These are phyloP conservation scores for Lodderomyces oxycetoniae DNA, from an alignment of 1,139 yeast genomes.

Conservation along the genomic window DNA sequence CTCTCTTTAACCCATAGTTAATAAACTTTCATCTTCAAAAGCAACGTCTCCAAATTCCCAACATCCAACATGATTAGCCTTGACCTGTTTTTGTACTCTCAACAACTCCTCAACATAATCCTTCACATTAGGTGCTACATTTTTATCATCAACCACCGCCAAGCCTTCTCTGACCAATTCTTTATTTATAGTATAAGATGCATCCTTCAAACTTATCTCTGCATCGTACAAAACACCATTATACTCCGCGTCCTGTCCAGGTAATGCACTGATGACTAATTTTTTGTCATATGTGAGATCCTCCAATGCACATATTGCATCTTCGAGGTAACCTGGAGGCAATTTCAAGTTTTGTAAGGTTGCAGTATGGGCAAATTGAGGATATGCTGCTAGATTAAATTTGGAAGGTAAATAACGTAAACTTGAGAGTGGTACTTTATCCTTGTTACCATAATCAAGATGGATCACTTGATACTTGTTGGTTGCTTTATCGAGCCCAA, in stretches of 20 bases:
- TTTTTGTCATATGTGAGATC: conserved; percentile 52
- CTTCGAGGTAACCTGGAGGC: conserved; percentile 65
- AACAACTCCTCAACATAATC: conserved; percentile 38
- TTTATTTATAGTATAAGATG: conserved; percentile 59
- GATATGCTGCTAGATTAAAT: conserved; percentile 36
- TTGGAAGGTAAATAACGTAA: conserved; percentile 55
- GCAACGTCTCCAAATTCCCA: conserved; percentile 82
- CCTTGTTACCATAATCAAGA: conserved; percentile 62
- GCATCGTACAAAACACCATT: conserved; percentile 60
- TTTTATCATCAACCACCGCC: conserved; percentile 51
- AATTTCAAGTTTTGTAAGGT: conserved; percentile 51
- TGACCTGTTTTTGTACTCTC: conserved; percentile 46
- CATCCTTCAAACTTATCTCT: conserved; percentile 50
- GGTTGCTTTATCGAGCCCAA: conserved; percentile 45
- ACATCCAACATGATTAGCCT: conserved; percentile 55
- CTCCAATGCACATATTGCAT: conserved; percentile 54
- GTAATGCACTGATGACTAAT: conserved; percentile 54
- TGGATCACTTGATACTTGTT: conserved; percentile 51
- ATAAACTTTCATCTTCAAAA: conserved; percentile 47
- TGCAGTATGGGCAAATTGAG: conserved; percentile 58
- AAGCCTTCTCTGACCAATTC: conserved; percentile 61
- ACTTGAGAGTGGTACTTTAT: conserved; percentile 41
- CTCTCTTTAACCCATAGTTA: conserved; percentile 2
- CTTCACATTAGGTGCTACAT: conserved; percentile 30
- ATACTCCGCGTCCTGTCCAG: conserved; percentile 37